Evolutionary conservation across 75 land plant species (phyloP).

Genomic region (Selaginella tamariscina): DNA sequence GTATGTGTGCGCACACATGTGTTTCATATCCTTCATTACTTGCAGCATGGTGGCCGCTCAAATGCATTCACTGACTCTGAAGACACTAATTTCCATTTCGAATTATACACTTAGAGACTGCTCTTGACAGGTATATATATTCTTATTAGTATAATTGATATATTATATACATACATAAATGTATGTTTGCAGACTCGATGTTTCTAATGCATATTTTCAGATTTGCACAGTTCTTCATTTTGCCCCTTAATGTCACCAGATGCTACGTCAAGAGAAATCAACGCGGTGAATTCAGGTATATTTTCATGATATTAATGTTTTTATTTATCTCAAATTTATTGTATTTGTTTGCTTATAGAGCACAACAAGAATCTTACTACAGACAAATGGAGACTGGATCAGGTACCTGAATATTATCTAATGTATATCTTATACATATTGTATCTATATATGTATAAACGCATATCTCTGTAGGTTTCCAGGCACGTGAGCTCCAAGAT

Average conservation of each 20-base stretch:
- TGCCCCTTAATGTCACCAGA: conserved; percentile 89
- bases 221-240: conserved; percentile 91
- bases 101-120: conserved; percentile 81
- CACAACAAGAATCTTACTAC: conserved; percentile 73
- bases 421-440: not conserved
- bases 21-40: not conserved
- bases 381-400: conserved; percentile 83
- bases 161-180: not conserved
- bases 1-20: not conserved
- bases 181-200: not conserved
- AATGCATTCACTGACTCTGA: conserved; percentile 87
- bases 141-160: not conserved
- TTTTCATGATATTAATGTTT: not conserved
- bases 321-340: not conserved
- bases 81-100: conserved; percentile 85
- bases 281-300: conserved; percentile 96
- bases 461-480: conserved; percentile 37
- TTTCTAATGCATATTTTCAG: conserved; percentile 27
- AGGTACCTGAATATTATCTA: conserved; percentile 32
- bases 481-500: conserved; percentile 39
- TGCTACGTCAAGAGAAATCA: conserved; percentile 90
- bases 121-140: conserved; percentile 61
- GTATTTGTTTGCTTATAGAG: conserved; percentile 34
- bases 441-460: not conserved
- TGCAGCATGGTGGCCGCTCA: conserved; percentile 92